Conservation (phyloP, 2,329 filamentous ascomycete genomes). For the Colletotrichum theobromicola region DNA sequence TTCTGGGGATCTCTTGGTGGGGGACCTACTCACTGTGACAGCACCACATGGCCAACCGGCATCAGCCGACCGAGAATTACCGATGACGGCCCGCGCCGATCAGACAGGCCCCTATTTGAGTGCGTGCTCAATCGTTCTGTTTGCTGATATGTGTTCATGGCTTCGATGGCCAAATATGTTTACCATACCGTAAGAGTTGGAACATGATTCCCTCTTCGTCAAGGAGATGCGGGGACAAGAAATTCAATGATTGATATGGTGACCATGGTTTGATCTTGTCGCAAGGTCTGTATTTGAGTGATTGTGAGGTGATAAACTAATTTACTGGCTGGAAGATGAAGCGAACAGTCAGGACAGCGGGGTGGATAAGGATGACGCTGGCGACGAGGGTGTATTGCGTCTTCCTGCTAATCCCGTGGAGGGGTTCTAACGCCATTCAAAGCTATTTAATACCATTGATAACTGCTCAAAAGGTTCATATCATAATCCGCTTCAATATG, state of each 20-base stretch:
- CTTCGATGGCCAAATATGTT: neutral
- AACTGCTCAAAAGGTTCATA: neutral
- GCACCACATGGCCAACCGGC: neutral
- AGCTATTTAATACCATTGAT: neutral
- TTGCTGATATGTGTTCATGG: neutral
- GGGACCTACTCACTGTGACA: neutral
- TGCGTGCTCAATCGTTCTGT: neutral
- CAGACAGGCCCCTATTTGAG: neutral
- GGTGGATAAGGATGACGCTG: neutral
- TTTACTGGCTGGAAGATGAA: neutral
- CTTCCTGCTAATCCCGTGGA: neutral
- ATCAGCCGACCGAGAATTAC: neutral
- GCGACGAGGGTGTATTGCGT: neutral
- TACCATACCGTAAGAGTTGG: neutral
- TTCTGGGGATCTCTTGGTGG: neutral
- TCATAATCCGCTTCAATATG: neutral
- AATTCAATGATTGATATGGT: neutral
- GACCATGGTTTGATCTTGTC: neutral
- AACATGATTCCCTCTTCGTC: neutral
- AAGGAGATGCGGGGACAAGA: neutral
- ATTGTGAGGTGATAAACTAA: neutral
- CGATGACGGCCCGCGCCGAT: neutral
- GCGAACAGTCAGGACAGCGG: neutral
- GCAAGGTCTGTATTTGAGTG: neutral
- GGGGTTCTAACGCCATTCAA: neutral